phyloP scores from a whole-genome alignment of 148 eudicot genomes.

The Rhododendron molle region DNA sequence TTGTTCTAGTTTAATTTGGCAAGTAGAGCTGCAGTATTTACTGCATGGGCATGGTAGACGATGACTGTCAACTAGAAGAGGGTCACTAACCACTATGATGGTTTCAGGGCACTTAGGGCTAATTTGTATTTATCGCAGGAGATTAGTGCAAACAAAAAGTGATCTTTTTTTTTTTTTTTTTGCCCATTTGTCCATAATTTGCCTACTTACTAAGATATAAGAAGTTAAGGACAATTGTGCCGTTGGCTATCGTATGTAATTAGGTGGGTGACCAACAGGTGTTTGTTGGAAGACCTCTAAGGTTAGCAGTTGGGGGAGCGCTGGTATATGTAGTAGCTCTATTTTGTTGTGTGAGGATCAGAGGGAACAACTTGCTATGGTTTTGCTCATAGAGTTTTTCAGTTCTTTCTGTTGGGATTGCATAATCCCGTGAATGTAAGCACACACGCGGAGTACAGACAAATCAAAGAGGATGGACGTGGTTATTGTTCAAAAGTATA shows the following conservation, averaged over 20 bases:
- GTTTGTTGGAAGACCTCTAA: slow-evolving; percentile 11
- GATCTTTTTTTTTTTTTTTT: background rate
- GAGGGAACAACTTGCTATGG: background rate
- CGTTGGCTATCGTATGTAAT: background rate
- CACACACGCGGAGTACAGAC: background rate
- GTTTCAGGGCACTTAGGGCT: background rate
- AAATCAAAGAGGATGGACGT: background rate
- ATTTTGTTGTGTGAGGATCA: background rate
- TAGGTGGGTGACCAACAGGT: background rate
- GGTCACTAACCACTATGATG: background rate
- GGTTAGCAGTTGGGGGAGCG: background rate
- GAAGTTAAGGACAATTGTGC: background rate
- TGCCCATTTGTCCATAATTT: background rate
- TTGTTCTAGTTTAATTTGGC: background rate
- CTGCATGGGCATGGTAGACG: background rate
- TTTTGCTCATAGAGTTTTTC: background rate
- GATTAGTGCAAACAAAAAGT: background rate
- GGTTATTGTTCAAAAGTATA: background rate
- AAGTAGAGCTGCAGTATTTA: background rate
- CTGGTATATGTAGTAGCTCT: background rate
- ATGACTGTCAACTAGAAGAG: background rate
- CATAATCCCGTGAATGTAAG: background rate
- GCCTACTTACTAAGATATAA: background rate
- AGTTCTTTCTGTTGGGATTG: background rate
- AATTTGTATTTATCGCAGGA: background rate